These are phyloP conservation scores for Plenodomus lindquistii DNA, from an alignment of 2,329 filamentous ascomycete species.

Conservation along the genomic window DNA sequence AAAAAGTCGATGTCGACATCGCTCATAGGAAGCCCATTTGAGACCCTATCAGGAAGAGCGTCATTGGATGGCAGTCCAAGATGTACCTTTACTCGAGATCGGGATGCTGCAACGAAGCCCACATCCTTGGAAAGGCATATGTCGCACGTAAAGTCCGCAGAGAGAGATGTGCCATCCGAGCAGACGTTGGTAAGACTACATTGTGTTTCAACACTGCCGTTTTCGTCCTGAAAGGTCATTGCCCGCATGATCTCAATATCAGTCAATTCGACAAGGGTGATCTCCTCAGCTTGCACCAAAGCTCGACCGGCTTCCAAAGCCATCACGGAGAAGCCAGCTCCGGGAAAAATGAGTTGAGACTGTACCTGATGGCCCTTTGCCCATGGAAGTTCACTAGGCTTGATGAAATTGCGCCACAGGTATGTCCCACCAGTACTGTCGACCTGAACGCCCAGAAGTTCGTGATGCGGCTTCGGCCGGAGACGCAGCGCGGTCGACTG, in stretches of 20 bases:
- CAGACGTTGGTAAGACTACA: not conserved
- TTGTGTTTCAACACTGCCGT: constrained; percentile 13
- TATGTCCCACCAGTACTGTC: not conserved
- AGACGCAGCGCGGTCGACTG: constrained; percentile 4
- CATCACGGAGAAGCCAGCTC: constrained; percentile 50
- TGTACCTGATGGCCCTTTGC: constrained; percentile 20
- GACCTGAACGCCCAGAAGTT: constrained; percentile 5
- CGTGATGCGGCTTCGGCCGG: constrained; percentile 1
- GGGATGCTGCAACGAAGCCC: not conserved
- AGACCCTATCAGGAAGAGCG: not conserved
- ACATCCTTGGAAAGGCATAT: not conserved
- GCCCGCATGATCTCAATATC: not conserved
- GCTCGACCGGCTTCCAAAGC: constrained; percentile 26
- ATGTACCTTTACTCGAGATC: not conserved
- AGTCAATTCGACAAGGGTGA: not conserved
- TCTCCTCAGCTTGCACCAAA: not conserved
- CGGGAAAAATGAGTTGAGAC: constrained; percentile 49
- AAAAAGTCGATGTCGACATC: not conserved
- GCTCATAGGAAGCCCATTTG: not conserved
- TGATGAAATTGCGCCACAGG: constrained; percentile 20
- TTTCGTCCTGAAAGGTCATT: constrained; percentile 13
- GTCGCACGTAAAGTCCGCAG: not conserved
- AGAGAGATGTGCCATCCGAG: not conserved
- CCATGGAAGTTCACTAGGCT: constrained; percentile 16
- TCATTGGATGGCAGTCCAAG: not conserved